Conservation (phyloP, 192 early-diverging fungal genomes). For the Rhizophagus prolifer region DNA sequence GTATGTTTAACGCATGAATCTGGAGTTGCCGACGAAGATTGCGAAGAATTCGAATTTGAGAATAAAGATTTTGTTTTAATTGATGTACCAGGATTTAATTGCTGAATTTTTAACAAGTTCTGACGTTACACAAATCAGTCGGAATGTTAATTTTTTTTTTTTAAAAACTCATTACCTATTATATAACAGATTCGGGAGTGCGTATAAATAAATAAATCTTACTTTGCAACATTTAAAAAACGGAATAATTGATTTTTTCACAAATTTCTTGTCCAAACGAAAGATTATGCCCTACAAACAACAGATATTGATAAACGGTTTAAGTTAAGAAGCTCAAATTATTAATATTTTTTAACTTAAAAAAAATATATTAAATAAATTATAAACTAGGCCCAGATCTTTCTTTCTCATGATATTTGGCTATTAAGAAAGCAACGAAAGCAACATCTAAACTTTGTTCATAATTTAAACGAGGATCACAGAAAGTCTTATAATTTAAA, state of each 20-base stretch:
- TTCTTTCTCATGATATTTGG: constrained; percentile 74
- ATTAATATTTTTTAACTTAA: too few species aligned
- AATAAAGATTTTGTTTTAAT: background rate
- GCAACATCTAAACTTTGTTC: constrained; percentile 96
- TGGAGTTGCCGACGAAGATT: constrained; percentile 70
- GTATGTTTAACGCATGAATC: constrained; percentile 79
- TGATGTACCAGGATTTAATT: background rate
- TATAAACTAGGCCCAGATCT: constrained; percentile 18
- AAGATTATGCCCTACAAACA: too few species aligned
- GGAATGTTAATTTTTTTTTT: too few species aligned
- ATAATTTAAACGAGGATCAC: constrained; percentile 96
- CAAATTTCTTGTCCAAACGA: too few species aligned
- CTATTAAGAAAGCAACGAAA: constrained; percentile 96
- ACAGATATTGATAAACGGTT: too few species aligned
- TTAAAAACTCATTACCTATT: too few species aligned
- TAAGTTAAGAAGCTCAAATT: too few species aligned
- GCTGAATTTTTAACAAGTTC: background rate
- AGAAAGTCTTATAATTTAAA: constrained; percentile 93
- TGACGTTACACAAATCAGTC: too few species aligned
- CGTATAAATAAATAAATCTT: too few species aligned
- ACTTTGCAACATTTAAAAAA: too few species aligned
- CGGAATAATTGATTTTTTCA: too few species aligned
- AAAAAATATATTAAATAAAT: background rate
- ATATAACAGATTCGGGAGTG: too few species aligned
- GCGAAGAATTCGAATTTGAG: constrained; percentile 57